These are phyloP conservation scores for Curvularia verruculosa DNA, from an alignment of 2,329 filamentous ascomycete genomes.

Conservation along the genomic window DNA sequence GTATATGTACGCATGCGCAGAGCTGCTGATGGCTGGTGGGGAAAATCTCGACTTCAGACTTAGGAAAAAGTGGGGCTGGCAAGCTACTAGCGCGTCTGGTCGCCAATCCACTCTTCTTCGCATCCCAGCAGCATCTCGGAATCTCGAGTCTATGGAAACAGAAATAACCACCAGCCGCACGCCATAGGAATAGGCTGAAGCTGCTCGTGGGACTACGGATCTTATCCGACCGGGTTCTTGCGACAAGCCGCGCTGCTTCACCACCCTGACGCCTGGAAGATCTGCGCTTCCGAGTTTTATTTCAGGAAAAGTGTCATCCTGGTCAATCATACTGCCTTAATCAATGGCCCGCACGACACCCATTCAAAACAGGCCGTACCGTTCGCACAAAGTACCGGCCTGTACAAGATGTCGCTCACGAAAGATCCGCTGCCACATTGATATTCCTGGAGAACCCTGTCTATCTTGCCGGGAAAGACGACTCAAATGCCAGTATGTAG, in stretches of 20 bases:
- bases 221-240: not conserved
- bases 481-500: conserved; percentile 47
- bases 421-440: conserved; percentile 52
- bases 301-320: not conserved
- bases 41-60: conserved; percentile 7
- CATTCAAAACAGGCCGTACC: conserved; percentile 49
- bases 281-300: conserved; percentile 2
- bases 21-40: conserved; percentile 6
- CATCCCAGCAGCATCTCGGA: conserved; percentile 5
- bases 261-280: not conserved
- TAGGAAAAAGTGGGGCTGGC: conserved; percentile 6
- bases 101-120: conserved; percentile 9
- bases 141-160: conserved; percentile 3
- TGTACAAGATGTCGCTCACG: conserved; percentile 50
- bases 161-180: not conserved
- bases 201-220: not conserved
- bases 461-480: conserved; percentile 48
- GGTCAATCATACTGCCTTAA: not conserved
- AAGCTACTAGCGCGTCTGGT: conserved; percentile 12
- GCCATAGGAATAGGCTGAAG: no score
- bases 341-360: conserved; percentile 43
- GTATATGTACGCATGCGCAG: not conserved
- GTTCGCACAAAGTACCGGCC: conserved; percentile 52
- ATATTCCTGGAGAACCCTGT: conserved; percentile 49
- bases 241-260: not conserved